These are phyloP conservation scores for Theobroma cacao DNA, from an alignment of 345 rosid species.

Conservation along the genomic window DNA sequence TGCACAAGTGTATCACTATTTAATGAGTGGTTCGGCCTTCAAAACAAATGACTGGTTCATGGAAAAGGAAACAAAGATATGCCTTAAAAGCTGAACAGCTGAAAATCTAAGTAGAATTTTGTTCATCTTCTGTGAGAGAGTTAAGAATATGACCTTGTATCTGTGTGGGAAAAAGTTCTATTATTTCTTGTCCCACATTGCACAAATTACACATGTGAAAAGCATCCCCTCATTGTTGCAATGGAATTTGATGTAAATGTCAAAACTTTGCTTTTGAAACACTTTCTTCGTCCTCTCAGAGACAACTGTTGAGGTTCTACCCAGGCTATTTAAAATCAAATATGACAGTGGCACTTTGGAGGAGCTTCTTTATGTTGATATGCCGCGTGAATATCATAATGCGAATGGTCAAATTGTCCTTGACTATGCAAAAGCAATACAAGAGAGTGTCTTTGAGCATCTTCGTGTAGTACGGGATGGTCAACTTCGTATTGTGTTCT, in stretches of 20 bases:
- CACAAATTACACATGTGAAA: background rate
- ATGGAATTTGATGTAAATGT: background rate
- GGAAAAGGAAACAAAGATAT: background rate
- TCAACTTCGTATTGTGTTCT: constrained; percentile 66
- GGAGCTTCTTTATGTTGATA: constrained; percentile 73
- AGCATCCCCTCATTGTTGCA: background rate
- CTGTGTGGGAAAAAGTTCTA: background rate
- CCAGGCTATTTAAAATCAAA: constrained; percentile 76
- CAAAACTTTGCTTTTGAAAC: background rate
- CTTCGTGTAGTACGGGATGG: constrained; percentile 85
- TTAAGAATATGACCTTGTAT: background rate
- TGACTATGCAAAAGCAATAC: constrained; percentile 82
- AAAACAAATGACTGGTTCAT: background rate
- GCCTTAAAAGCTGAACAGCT: background rate
- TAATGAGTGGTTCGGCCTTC: background rate
- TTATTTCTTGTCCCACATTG: background rate
- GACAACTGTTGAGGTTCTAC: constrained; percentile 79
- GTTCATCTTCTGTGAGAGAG: background rate
- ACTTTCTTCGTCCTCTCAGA: constrained; percentile 37
- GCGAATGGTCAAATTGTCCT: constrained; percentile 68
- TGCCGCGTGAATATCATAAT: constrained; percentile 66
- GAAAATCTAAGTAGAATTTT: background rate
- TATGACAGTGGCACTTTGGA: constrained; percentile 82
- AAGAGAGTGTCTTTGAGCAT: constrained; percentile 80
- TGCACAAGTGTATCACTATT: background rate